Evolutionary conservation across 2,329 filamentous ascomycete species (phyloP), one percentile per base, ranked within the genome.

Genomic region (Botrytis elliptica): DNA sequence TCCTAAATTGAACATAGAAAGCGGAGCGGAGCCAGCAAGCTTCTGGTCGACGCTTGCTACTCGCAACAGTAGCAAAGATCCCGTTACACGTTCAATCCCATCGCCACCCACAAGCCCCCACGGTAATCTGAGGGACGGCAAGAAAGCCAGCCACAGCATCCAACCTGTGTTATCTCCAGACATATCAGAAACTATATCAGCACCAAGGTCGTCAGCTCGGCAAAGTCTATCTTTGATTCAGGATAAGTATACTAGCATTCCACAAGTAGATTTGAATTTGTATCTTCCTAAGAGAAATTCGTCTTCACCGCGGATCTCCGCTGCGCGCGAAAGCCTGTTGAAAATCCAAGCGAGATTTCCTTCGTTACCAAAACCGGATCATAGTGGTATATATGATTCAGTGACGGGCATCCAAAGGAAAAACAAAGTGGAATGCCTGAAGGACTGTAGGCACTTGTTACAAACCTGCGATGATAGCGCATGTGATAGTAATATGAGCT

Each of bases 401-500:
- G 36, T 76, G n/a, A 75, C 74, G 29, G 76, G 75, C 9, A 71
- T 36, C 57, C 25, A 25, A 16, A 74, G 40, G 29, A 73, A 64
- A 20, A 38, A 55, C 12, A 66, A 25, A 22, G 16, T 49, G 18
- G 57, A 62, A 12, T 65, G 40, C n/a, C 49, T 38, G 59, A 68
- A 68, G 22, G 42, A 66, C 59, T 67, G 46, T 16, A 49, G 70
- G 52, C 60, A 57, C 20, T 25, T 46, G 29, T 44, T 59, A 20
- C 74, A 77, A 42, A 42, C 70, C 40, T 77, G 77, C 71, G 76
- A 77, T 73, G 75, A 74, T 63, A 63, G 49, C 22, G 38, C 36
- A 20, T n/a, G 36, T n/a, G 60, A 14, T 10, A 66, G 46, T 6
- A 67, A 77, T 55, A 74, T 69, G 18, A 68, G 75, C 42, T 69